Percentiles rank a stretch among this genome's conserved stretches.
phyloP scores from a whole-genome alignment of 2,329 filamentous ascomycete species.

The Alternaria triticimaculans region DNA sequence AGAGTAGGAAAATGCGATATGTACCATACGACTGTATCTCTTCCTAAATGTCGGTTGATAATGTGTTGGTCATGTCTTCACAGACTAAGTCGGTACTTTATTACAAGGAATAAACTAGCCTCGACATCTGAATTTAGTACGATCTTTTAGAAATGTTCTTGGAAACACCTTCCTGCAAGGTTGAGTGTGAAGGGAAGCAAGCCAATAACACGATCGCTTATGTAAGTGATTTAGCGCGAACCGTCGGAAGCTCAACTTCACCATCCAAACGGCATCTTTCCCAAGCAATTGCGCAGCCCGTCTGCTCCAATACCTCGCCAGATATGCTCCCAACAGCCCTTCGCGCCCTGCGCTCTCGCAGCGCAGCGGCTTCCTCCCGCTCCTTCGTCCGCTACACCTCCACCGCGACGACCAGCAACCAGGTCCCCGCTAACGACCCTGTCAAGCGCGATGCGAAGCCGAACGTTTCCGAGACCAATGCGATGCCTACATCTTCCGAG shows the following conservation, averaged over 20 bases:
- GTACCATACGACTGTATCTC: not conserved
- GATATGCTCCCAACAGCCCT: slow-evolving; percentile 37
- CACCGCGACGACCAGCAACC: slow-evolving; percentile 58
- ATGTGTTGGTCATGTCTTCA: not conserved
- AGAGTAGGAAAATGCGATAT: not conserved
- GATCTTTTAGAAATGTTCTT: not conserved
- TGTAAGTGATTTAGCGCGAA: slow-evolving; percentile 15
- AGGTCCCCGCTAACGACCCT: slow-evolving; percentile 71
- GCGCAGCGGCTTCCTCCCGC: slow-evolving; percentile 24
- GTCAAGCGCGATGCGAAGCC: slow-evolving; percentile 55
- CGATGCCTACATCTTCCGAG: slow-evolving; percentile 59
- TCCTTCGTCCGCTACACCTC: slow-evolving; percentile 33
- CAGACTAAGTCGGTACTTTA: not conserved
- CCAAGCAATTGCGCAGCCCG: slow-evolving; percentile 26
- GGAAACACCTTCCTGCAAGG: not conserved
- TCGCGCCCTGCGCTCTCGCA: slow-evolving; percentile 39
- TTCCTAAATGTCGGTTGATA: not conserved
- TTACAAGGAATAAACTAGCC: not conserved
- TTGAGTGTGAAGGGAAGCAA: not conserved
- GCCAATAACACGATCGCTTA: slow-evolving; percentile 15
- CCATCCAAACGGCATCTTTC: not conserved
- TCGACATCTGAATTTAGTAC: not conserved
- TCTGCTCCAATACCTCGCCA: slow-evolving; percentile 17
- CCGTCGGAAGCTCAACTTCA: slow-evolving; percentile 23
- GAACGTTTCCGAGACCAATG: slow-evolving; percentile 69